phyloP scores from a whole-genome alignment of 2,329 filamentous ascomycete species.

The Pezicula carpinea region DNA sequence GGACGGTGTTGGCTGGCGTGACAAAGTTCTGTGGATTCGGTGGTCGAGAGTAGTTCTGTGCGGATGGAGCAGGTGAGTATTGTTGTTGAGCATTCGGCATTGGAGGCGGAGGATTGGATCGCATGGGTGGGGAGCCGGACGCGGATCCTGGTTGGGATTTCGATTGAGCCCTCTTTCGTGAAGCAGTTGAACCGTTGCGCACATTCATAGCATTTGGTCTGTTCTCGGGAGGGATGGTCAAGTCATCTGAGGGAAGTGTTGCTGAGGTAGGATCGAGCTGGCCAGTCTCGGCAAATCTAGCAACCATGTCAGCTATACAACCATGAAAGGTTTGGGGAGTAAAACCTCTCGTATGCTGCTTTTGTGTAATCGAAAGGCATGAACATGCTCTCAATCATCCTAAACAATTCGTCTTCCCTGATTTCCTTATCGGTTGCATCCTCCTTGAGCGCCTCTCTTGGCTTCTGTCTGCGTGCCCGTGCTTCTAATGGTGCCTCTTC shows the following conservation, averaged over 20 bases:
- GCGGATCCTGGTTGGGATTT: conserved; percentile 22
- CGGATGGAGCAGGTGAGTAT: conserved; percentile 4
- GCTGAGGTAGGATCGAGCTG: background rate
- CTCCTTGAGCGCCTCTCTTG: conserved; percentile 83
- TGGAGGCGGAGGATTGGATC: conserved; percentile 12
- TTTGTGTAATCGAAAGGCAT: conserved; percentile 92
- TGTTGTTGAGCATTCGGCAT: conserved; percentile 12
- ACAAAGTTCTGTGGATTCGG: conserved; percentile 1
- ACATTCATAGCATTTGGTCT: conserved; percentile 8
- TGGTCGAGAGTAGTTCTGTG: conserved; percentile 2
- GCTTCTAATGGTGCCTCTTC: conserved; percentile 96
- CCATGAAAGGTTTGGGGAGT: conserved; percentile 3
- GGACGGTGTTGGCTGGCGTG: background rate
- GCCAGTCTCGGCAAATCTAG: conserved; percentile 19
- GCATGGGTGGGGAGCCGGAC: conserved; percentile 23
- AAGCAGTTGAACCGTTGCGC: conserved; percentile 12
- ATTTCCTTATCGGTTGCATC: conserved; percentile 96
- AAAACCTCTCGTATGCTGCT: conserved; percentile 71
- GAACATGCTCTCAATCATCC: conserved; percentile 91
- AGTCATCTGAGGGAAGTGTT: background rate
- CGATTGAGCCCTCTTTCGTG: conserved; percentile 15
- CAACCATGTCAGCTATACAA: conserved; percentile 3
- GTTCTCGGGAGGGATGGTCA: background rate
- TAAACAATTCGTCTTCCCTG: conserved; percentile 87
- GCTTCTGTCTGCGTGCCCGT: conserved; percentile 87